Conservation (phyloP, 805 yeast genomes). For the Pichia heedii region DNA sequence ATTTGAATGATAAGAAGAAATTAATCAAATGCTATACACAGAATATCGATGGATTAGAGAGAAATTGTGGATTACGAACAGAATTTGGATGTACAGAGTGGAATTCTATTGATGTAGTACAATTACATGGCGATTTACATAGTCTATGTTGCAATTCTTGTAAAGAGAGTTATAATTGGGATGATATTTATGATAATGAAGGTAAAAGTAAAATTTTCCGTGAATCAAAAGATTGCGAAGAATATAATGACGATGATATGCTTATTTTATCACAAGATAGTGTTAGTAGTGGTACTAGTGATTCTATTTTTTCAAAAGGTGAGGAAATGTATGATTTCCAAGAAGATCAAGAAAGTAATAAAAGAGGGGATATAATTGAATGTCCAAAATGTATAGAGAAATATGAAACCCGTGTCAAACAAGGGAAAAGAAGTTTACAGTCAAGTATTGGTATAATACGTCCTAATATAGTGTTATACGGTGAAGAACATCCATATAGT, state of each 20-base stretch:
- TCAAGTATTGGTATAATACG: constrained; percentile 67
- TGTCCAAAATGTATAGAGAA: constrained; percentile 61
- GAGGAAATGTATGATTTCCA: not conserved
- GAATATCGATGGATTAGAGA: constrained; percentile 85
- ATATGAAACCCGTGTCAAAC: constrained; percentile 44
- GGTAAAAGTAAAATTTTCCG: constrained; percentile 16
- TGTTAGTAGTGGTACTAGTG: constrained; percentile 7
- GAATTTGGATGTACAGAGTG: constrained; percentile 46
- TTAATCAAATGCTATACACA: constrained; percentile 87
- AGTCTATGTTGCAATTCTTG: constrained; percentile 71
- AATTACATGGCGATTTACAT: constrained; percentile 84
- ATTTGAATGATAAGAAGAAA: constrained; percentile 51
- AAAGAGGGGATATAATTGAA: constrained; percentile 51
- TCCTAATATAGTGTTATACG: constrained; percentile 87
- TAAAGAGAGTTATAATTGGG: constrained; percentile 52
- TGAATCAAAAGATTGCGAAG: not conserved
- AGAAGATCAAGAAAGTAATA: constrained; percentile 29
- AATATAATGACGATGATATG: constrained; percentile 1
- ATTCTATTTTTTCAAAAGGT: not conserved
- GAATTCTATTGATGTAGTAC: constrained; percentile 70
- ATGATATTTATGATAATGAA: constrained; percentile 27
- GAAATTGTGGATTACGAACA: constrained; percentile 49
- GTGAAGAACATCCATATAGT: constrained; percentile 86
- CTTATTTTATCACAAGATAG: constrained; percentile 2
- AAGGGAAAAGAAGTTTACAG: constrained; percentile 70